Evolutionary conservation across 768 basidiomycete genomes (phyloP).

Genomic region (Podaxis sp.): DNA sequence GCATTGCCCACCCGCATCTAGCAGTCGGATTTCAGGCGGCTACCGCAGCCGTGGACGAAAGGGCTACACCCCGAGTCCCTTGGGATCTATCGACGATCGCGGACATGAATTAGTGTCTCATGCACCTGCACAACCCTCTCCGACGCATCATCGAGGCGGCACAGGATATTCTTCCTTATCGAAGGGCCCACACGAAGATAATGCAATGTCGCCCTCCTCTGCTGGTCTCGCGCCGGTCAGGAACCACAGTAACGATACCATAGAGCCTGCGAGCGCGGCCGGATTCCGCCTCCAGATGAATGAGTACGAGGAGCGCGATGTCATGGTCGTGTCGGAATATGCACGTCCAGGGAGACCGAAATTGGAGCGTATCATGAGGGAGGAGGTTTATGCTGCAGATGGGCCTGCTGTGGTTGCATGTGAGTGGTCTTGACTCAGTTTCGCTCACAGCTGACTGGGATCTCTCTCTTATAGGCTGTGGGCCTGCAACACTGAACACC

Average conservation of each 20-base stretch:
- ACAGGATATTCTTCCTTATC: background rate
- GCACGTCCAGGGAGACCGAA: constrained; percentile 67
- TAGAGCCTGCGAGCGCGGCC: too few relatives aligned
- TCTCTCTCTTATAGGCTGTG: constrained; percentile 53
- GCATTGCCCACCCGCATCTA: background rate
- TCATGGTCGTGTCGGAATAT: constrained; percentile 58
- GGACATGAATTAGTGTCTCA: background rate
- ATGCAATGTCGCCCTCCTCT: background rate
- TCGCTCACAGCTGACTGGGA: background rate
- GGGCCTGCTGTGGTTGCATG: constrained; percentile 69
- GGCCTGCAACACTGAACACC: constrained; percentile 67
- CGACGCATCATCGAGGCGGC: background rate
- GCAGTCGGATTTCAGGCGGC: background rate
- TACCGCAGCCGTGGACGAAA: background rate
- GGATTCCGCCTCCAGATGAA: constrained; percentile 46
- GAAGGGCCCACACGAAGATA: background rate
- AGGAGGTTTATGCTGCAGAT: constrained; percentile 56
- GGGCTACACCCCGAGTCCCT: background rate
- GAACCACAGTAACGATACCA: background rate
- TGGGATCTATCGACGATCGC: background rate
- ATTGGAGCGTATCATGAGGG: constrained; percentile 56
- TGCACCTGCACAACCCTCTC: background rate
- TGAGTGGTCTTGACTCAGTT: constrained; percentile 31
- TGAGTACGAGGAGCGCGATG: constrained; percentile 55
- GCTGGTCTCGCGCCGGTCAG: background rate